Evolutionary conservation across 2,329 filamentous ascomycete species (phyloP), one percentile per base, ranked within the genome.

Genomic region (Tolypocladium album): DNA sequence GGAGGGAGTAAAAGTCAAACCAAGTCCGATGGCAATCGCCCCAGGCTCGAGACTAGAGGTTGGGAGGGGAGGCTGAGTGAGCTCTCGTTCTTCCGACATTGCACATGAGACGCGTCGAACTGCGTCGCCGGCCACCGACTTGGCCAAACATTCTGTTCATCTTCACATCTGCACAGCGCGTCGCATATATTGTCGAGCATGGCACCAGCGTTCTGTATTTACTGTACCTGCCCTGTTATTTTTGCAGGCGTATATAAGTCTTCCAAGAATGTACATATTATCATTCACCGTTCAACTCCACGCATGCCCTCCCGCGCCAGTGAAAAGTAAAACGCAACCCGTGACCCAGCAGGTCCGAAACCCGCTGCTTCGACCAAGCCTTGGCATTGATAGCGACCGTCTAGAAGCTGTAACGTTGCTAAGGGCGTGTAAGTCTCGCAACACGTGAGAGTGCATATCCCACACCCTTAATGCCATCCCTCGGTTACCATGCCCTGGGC

Each of bases 401-500:
- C 5, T 3, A 31, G 27, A 5, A 31, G 27, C 27, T 31, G 27
- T 5, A 31, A 31, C 27, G 34, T 20, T 15, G 17, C 6, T 8
- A 15, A 2, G 6, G 3, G 15, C 40, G 1, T 42, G 2, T 17
- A 9, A 20, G 40, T n/a, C 40, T n/a, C 17, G 20, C 8, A 43
- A 43, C 40, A 43, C 27, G 50, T 55, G 31, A 55, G n/a, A 22
- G 11, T 3, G 12, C 31, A 55, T 7, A 36, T 38, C 4, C 22
- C 38, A 56, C 20, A 31, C 24, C 22, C 24, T 68, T 57, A 69
- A 20, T 68, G 56, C 3, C 62, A 62, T 15, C 81, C 82, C 63
- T 85, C 81, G 20, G 80, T 83, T n/a, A 84, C 74, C 82, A 85
- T 84, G 3, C 82, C 82, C 63, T 79, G 67, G 7, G 82, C 82